Evolutionary conservation across 2,329 filamentous ascomycete genomes (phyloP), one percentile per base, ranked within the genome.

Genomic region (Xylariaceae sp.): DNA sequence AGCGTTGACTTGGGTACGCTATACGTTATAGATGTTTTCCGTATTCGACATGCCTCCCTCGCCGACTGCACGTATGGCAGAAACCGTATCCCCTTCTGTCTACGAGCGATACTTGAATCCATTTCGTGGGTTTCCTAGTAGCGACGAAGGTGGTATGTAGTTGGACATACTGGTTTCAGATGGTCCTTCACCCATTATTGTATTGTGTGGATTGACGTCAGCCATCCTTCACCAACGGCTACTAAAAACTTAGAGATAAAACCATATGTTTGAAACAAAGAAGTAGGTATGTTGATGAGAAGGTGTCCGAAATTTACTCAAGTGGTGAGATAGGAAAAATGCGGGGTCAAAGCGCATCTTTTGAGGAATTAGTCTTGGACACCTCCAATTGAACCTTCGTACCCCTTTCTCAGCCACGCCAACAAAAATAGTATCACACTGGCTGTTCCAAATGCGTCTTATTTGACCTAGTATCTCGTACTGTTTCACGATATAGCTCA

Each of bases 1-100:
- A 68, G 62, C 9, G 66, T 65, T 6, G 62, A 67, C 48, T 65
- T 69, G 14, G 65, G 65, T 5, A 69, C 60, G n/a, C 58, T 53
- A 61, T 60, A 68, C 8, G 56, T 50, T 0, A 36, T 31, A 9
- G 65, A 62, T 1, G 66, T 64, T 39, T 66, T 63, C 28, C 65
- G 63, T 8, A 69, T 54, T n/a, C 9, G 62, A 65, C 26, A 69
- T 52, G 24, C 64, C 64, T n/a, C 67, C 60, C 23, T 62, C 49
- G 12, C 56, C 43, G 21, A 69, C 62, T 17, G 63, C 64, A 12
- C 43, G 40, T 7, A 53, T 53, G 17, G 65, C 66, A 1, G 41
- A 29, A 11, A 37, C 41, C 49, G 69, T 61, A 36, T 64, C 62
- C n/a, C 62, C 64, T 33, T 60, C 62, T 9, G 51, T 64, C 58